Evolutionary conservation across 441 rosid species (phyloP), one percentile per base, ranked within the genome.

Genomic region (Euphorbia schlechtendalii): DNA sequence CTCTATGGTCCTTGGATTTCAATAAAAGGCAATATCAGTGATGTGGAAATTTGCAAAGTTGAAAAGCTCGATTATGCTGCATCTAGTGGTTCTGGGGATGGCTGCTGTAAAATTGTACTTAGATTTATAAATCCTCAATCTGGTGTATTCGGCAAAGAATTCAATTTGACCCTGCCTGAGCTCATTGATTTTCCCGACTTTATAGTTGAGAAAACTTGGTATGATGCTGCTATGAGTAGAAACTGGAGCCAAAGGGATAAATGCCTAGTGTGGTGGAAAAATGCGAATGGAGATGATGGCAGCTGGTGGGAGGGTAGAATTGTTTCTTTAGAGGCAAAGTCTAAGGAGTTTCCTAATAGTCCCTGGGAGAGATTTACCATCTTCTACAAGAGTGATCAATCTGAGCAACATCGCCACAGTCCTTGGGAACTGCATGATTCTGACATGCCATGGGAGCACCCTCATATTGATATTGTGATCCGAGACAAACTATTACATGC

Each of bases 351-450:
- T 80, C 85, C 85, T 3, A 92, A 89, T 68, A 94, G 99, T 73
- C 99, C 96, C 8, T 94, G 99, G 99, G 99, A 94, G 83, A 89
- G 86, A 78, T 91, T 80, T 73, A 68, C 80, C 4, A 66, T 94
- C 49, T 79, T 72, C 73, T 94, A 94, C 81, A 82, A 80, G 69
- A 78, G 79, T 71, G 90, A 86, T 59, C 83, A 93, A 3, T 64
- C 77, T 2, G 87, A 86, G 70, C 69, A 82, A 24, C 86, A 81
- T 69, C 82, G 73, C 40, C 99, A 94, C 79, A 86, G 98, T 77
- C 96, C 99, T 4, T 94, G 99, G 98, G 99, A 94, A 82, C 88
- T 94, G 72, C 90, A 83, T 71, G 96, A 94, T 64, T 77, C 85
- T 20, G 82, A 85, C 67, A 73, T 80, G 63, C 74, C 64, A 72